Base-by-base conservation (phyloP, 495 filamentous ascomycete species). In the Penicillium mononematosum region DNA sequence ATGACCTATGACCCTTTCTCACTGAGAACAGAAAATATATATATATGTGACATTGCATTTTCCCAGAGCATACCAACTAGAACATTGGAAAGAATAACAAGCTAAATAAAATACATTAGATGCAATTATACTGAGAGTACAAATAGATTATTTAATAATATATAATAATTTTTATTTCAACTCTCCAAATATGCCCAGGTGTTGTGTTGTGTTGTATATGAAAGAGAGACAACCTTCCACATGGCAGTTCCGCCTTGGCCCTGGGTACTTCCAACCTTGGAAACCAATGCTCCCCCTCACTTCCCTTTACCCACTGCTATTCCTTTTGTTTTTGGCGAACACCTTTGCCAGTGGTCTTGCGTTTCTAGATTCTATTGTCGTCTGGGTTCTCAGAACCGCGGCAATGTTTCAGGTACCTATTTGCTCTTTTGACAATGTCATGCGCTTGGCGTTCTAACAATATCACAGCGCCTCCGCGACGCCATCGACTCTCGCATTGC, bases 401-500 rank as follows among this genome's bases (percentile, higher is more conserved):
- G 72, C 64, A 63, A 78, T 78, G 76, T 78, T 78, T 69, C 76
- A 78, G 74, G 76, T 78, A 70, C 52, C 58, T 62, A 20, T 51
- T 39, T 27, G 31, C 36, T n/a, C 36, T 17, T 32, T 39, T 25
- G 31, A 17, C 55, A 19, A 48, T 32, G 19, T 29, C 27, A 12
- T 44, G 41, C 24, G 50, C 39, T 45, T 32, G n/a, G 50, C 32
- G 27, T 49, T 16, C 54, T 49, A 52, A 49, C 43, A 34, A 11
- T 10, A 29, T 39, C 60, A 42, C 68, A 96, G 90, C 87, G 90
- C 74, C 71, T 96, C 64, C 91, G 90, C 78, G 88, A 87, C 58
- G 88, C 88, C 50, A 89, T 96, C 65, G 90, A 96, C 67, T 84
- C 84, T 60, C 84, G 86, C 61, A 92, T 96, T 59, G 88, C 90